Evolutionary conservation across 441 rosid species (phyloP).

Genomic region (Kokia cookei): DNA sequence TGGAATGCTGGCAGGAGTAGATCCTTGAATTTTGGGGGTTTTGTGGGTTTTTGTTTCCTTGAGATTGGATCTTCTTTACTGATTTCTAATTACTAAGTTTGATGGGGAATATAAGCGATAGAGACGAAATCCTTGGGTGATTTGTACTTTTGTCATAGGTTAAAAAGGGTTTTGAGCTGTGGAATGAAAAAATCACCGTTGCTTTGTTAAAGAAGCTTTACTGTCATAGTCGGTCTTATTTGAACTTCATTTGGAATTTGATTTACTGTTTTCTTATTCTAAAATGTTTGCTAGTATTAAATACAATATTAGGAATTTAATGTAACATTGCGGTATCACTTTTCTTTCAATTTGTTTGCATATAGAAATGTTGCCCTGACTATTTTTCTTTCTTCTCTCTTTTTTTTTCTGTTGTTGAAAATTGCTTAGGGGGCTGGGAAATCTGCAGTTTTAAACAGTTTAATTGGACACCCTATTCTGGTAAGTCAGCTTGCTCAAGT

Average conservation of each 20-base stretch:
- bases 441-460: conserved; percentile 66
- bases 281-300: background rate
- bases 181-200: background rate
- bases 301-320: background rate
- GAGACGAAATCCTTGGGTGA: background rate
- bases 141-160: background rate
- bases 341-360: background rate
- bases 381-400: background rate
- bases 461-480: conserved; percentile 71
- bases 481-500: conserved; percentile 30
- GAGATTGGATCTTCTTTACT: background rate
- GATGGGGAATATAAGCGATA: background rate
- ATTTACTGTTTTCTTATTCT: background rate
- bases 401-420: conserved; percentile 1
- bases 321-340: background rate
- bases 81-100: background rate
- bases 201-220: background rate
- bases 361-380: background rate
- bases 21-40: conserved; percentile 1
- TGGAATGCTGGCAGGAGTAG: background rate
- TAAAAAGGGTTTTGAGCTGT: background rate
- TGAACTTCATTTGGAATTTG: background rate
- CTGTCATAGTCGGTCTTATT: background rate
- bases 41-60: background rate
- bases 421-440: conserved; percentile 62